Evolutionary conservation across 345 rosid genomes (phyloP), one percentile per base, ranked within the genome.

Genomic region (Salix arbutifolia): DNA sequence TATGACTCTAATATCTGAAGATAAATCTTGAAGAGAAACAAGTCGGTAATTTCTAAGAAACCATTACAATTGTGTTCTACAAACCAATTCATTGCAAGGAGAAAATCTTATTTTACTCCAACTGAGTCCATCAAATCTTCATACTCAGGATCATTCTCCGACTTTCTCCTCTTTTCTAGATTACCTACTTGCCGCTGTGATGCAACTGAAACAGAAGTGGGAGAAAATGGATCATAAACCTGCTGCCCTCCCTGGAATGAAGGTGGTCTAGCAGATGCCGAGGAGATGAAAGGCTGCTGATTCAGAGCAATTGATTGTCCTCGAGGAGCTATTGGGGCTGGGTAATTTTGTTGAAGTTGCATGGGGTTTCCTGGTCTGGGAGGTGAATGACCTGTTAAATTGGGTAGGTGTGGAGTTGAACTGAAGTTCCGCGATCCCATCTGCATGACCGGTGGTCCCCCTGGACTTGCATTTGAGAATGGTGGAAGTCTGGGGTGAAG

Each of bases 151-250:
- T 91, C 93, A 69, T 79, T 80, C 70, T 87, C 93, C 65, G 76
- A 84, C 56, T 81, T 91, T 77, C 83, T 79, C 50, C 58, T 84
- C 31, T 69, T 71, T 52, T 67, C 72, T 4, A 50, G 14, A 72
- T 73, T 79, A 56, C 73, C 86, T 76, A 80, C 88, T 50, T 71
- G 89, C 77, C 77, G 90, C 31, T 82, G 90, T 70, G 88, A 74
- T 65, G 75, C 85, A 31, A 69, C 38, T 62, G 91, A 48, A 9
- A 46, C 81, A 21, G 91, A 82, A 26, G 95, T 82, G 19, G 97
- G 99, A 21, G 94, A 92, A 71, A 96, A 96, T 21, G 98, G 99
- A 79, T 96, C 98, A 77, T 92, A 96, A 44, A 87, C 80, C 83
- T 90, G 98, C 61, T 75, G 92, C 40, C 87, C 87, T 18, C 88